phyloP scores from a whole-genome alignment of 148 eudicot species.

The Amaranthus palmeri region DNA sequence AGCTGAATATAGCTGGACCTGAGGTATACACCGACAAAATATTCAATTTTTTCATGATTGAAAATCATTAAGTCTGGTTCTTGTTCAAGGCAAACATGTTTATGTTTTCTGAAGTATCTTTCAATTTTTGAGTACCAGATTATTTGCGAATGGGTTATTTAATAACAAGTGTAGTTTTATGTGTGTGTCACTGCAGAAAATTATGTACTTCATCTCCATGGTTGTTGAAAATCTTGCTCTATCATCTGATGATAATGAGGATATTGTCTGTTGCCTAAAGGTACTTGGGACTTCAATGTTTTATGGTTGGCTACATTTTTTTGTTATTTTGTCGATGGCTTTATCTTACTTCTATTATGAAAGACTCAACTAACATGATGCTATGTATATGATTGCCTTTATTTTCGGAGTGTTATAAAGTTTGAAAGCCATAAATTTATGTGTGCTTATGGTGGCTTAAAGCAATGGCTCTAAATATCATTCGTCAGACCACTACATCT shows the following conservation, averaged over 20 bases:
- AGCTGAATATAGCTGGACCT: conserved; percentile 73
- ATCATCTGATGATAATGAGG: conserved; percentile 83
- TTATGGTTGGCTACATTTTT: background rate
- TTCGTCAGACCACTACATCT: no score
- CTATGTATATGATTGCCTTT: no score
- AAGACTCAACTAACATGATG: no score
- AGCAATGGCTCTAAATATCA: no score
- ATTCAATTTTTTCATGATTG: background rate
- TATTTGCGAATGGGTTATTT: background rate
- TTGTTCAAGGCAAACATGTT: no score
- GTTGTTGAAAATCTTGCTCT: conserved; percentile 88
- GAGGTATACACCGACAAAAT: conserved; percentile 46
- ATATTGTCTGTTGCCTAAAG: conserved; percentile 87
- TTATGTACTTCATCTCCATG: conserved; percentile 86
- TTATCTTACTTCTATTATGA: background rate
- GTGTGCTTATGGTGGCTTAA: no score
- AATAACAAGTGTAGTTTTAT: conserved; percentile 10
- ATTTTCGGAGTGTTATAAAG: no score
- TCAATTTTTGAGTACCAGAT: background rate
- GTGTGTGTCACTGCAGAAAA: conserved; percentile 55
- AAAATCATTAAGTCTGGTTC: background rate
- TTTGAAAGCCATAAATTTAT: no score
- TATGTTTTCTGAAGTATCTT: no score
- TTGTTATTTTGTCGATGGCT: background rate
- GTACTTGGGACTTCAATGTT: conserved; percentile 29